These are phyloP conservation scores for Coemansia sp. DNA, from an alignment of 371 early-diverging fungal genomes.

Conservation along the genomic window DNA sequence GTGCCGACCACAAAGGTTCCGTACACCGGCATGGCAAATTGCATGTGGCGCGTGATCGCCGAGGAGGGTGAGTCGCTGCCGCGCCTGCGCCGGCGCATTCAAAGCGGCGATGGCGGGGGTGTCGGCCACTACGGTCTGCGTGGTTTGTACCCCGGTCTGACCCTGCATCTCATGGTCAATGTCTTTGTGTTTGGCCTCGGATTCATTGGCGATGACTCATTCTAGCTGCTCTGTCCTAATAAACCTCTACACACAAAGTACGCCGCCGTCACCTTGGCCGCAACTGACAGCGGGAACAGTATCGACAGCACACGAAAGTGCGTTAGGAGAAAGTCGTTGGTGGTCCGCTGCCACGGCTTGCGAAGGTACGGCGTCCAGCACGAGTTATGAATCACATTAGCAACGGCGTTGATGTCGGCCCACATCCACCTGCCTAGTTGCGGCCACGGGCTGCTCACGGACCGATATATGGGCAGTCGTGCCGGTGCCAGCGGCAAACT, in stretches of 20 bases:
- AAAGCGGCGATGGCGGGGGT: slow-evolving; percentile 40
- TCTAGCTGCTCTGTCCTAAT: background rate
- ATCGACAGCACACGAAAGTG: slow-evolving; percentile 12
- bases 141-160: slow-evolving; percentile 77
- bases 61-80: slow-evolving; percentile 76
- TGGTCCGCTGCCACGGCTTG: slow-evolving; percentile 25
- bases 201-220: slow-evolving; percentile 30
- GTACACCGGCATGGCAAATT: slow-evolving; percentile 83
- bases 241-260: slow-evolving; percentile 2
- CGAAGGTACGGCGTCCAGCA: slow-evolving; percentile 26
- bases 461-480: slow-evolving; percentile 7
- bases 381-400: slow-evolving; percentile 3
- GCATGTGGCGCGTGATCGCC: slow-evolving; percentile 71
- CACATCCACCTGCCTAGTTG: slow-evolving; percentile 29
- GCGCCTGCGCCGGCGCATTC: slow-evolving; percentile 20
- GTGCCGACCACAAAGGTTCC: slow-evolving; percentile 76
- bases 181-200: slow-evolving; percentile 57
- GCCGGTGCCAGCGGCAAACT: slow-evolving; percentile 29
- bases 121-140: slow-evolving; percentile 66
- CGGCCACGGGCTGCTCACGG: slow-evolving; percentile 39
- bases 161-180: slow-evolving; percentile 66
- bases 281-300: slow-evolving; percentile 21
- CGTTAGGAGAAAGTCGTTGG: slow-evolving; percentile 18
- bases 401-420: slow-evolving; percentile 33
- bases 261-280: background rate